A percentile compares a stretch with the other conserved stretches of the same genome.
These are phyloP conservation scores for Coemansia sp. DNA, from an alignment of 192 early-diverging fungal genomes.

Conservation along the genomic window DNA sequence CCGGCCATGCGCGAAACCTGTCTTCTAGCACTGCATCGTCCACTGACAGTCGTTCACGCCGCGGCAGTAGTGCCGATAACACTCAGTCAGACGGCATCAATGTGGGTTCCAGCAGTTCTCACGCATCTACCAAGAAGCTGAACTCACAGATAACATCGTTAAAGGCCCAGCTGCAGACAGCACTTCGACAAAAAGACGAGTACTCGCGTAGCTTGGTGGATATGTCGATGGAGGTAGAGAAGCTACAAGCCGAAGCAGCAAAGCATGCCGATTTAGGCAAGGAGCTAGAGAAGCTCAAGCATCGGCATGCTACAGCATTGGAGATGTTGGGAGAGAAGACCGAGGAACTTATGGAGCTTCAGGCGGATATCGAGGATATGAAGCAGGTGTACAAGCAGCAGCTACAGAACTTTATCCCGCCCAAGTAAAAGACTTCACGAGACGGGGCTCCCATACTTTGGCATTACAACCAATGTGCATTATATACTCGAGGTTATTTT, in stretches of 20 bases:
- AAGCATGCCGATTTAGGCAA: slow-evolving; percentile 32
- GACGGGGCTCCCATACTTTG: no score
- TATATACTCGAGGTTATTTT: not conserved
- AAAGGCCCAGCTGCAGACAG: slow-evolving; percentile 48
- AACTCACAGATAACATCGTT: slow-evolving; percentile 45
- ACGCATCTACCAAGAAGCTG: slow-evolving; percentile 32
- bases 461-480: no score
- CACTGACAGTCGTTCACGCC: slow-evolving; percentile 28
- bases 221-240: slow-evolving; percentile 65
- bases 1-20: slow-evolving; percentile 23
- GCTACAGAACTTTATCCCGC: slow-evolving; percentile 32
- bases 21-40: slow-evolving; percentile 38
- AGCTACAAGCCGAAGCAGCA: slow-evolving; percentile 34
- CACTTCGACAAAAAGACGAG: slow-evolving; percentile 42
- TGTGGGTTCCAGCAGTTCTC: slow-evolving; percentile 2
- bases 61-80: slow-evolving; percentile 26
- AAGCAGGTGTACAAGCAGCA: slow-evolving; percentile 70
- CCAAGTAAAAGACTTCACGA: not conserved
- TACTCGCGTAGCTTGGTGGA: slow-evolving; percentile 57
- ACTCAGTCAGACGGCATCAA: slow-evolving; percentile 3
- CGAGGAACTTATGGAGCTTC: slow-evolving; percentile 78
- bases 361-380: slow-evolving; percentile 75
- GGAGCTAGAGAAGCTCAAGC: slow-evolving; percentile 61
- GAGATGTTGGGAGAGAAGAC: slow-evolving; percentile 89
- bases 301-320: slow-evolving; percentile 62